phyloP scores from a whole-genome alignment of 169 alveolate species.

The Cryptosporidium viatorum region DNA sequence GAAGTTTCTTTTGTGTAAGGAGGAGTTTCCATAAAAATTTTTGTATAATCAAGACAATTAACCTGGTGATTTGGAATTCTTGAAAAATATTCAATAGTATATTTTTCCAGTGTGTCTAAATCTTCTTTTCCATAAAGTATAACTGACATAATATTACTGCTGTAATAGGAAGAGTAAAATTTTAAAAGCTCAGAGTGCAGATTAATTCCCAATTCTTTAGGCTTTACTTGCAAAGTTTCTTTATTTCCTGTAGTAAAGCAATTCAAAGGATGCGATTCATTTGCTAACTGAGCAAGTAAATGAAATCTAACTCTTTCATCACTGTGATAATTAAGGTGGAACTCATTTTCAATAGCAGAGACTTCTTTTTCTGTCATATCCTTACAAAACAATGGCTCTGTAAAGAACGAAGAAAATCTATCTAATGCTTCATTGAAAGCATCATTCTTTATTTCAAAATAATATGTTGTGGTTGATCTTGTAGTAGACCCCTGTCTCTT shows the following conservation, averaged over 20 bases:
- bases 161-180: slow-evolving; percentile 76
- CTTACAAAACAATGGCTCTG: slow-evolving; percentile 81
- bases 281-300: slow-evolving; percentile 40
- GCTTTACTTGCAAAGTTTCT: slow-evolving; percentile 76
- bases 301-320: slow-evolving; percentile 73
- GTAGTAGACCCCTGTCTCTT: slow-evolving; percentile 83
- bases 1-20: slow-evolving; percentile 45
- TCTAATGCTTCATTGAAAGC: slow-evolving; percentile 82
- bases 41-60: slow-evolving; percentile 16
- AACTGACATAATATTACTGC: slow-evolving; percentile 75
- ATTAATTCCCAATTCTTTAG: slow-evolving; percentile 75
- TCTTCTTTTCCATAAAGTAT: slow-evolving; percentile 40
- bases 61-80: slow-evolving; percentile 41
- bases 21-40: slow-evolving; percentile 35
- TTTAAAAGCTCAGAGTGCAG: slow-evolving; percentile 62
- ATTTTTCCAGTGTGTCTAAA: slow-evolving; percentile 20
- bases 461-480: slow-evolving; percentile 84
- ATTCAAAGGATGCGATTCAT: slow-evolving; percentile 54
- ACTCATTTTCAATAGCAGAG: slow-evolving; percentile 86
- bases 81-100: slow-evolving; percentile 49
- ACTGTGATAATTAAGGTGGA: slow-evolving; percentile 44
- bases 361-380: slow-evolving; percentile 84
- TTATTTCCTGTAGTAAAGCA: slow-evolving; percentile 79
- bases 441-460: slow-evolving; percentile 82
- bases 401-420: slow-evolving; percentile 83